These are phyloP conservation scores for Luffa acutangula DNA, from an alignment of 306 rosid species.

Conservation along the genomic window DNA sequence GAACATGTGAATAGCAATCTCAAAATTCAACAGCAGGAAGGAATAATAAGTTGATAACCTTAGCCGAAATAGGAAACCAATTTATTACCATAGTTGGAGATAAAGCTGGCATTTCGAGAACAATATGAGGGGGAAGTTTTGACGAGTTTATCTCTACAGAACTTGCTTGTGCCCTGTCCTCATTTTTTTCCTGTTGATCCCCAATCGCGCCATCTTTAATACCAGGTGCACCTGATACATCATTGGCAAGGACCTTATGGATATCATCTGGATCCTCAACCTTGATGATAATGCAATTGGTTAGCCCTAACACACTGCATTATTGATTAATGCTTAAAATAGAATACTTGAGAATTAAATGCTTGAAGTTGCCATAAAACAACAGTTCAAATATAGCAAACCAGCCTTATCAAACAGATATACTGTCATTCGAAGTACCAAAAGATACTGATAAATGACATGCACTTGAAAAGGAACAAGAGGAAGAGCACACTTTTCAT, in stretches of 20 bases:
- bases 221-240: slow-evolving; percentile 30
- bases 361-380: neutral
- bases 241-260: slow-evolving; percentile 55
- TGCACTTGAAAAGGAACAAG: neutral
- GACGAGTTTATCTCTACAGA: slow-evolving; percentile 37
- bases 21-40: slow-evolving; percentile 14
- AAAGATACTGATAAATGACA: neutral
- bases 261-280: slow-evolving; percentile 83
- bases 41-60: slow-evolving; percentile 7
- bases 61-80: slow-evolving; percentile 7
- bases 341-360: neutral
- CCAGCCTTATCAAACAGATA: slow-evolving; percentile 4
- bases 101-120: slow-evolving; percentile 89
- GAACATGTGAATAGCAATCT: slow-evolving; percentile 11
- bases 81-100: slow-evolving; percentile 90
- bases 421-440: slow-evolving; percentile 5
- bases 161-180: slow-evolving; percentile 42
- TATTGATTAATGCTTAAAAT: neutral
- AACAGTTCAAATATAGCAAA: neutral
- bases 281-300: slow-evolving; percentile 34
- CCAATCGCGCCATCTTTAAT: slow-evolving; percentile 31
- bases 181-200: slow-evolving; percentile 28
- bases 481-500: neutral
- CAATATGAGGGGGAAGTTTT: slow-evolving; percentile 72
- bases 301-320: slow-evolving; percentile 18